These are phyloP conservation scores for Hyaloperonospora arabidopsidis DNA, from an alignment of 352 stramenopile genomes.

Conservation along the genomic window DNA sequence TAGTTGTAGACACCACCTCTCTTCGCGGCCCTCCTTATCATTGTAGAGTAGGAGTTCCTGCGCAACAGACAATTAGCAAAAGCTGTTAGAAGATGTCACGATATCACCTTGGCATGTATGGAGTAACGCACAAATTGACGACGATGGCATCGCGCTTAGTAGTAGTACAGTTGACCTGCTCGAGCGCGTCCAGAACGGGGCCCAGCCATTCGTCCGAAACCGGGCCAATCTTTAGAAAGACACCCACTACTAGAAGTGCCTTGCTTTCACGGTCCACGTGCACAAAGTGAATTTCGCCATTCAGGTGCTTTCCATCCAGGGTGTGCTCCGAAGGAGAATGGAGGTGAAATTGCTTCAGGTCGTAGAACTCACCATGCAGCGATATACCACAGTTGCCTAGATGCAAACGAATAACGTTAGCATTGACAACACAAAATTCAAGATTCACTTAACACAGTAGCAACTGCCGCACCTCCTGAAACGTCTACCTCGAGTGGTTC, in stretches of 20 bases:
- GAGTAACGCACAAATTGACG: constrained; percentile 29
- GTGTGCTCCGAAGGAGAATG: constrained; percentile 57
- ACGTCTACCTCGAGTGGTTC: constrained; percentile 27
- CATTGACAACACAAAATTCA: not conserved
- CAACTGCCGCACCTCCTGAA: constrained; percentile 12
- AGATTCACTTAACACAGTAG: not conserved
- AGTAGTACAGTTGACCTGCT: constrained; percentile 28
- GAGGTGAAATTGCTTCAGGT: constrained; percentile 39
- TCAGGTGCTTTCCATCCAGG: constrained; percentile 37
- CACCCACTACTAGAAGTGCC: constrained; percentile 33
- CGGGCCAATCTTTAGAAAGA: constrained; percentile 23
- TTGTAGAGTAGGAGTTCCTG: constrained; percentile 31
- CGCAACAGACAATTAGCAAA: not conserved
- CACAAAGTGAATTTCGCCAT: constrained; percentile 56
- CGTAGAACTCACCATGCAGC: constrained; percentile 11
- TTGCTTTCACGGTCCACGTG: constrained; percentile 34
- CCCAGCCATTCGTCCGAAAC: constrained; percentile 28
- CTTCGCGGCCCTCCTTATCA: constrained; percentile 15
- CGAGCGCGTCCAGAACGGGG: constrained; percentile 29
- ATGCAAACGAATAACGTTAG: constrained; percentile 6
- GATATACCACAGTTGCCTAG: constrained; percentile 12
- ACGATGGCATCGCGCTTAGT: constrained; percentile 9
- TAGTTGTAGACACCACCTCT: constrained; percentile 46
- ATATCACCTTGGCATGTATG: not conserved
- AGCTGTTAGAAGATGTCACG: constrained; percentile 1